A percentile compares a stretch with the other conserved stretches of the same genome.
Conservation (phyloP, 306 rosid genomes). For the Urtica urens region DNA sequence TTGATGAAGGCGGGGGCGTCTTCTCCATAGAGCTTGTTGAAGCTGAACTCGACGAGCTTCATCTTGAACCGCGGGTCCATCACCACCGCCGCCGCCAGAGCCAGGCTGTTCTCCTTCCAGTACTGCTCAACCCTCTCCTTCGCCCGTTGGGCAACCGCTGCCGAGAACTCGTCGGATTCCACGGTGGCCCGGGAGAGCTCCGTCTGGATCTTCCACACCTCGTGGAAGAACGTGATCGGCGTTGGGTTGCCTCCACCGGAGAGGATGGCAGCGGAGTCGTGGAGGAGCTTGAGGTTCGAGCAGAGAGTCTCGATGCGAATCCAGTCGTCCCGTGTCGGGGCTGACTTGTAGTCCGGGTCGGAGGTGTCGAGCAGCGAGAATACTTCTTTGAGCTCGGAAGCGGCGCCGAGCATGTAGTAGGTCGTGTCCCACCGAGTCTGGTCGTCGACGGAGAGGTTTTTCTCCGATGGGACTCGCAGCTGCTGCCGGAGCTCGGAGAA, state of each 20-base stretch:
- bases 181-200: slow-evolving; percentile 46
- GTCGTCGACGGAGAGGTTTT: slow-evolving; percentile 61
- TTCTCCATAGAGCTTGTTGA: slow-evolving; percentile 66
- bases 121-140: slow-evolving; percentile 55
- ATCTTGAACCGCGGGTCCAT: slow-evolving; percentile 97
- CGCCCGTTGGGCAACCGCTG: slow-evolving; percentile 42
- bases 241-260: slow-evolving; percentile 43
- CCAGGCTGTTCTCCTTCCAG: slow-evolving; percentile 75
- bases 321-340: slow-evolving; percentile 82
- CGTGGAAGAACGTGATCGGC: slow-evolving; percentile 64
- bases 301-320: slow-evolving; percentile 62
- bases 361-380: slow-evolving; percentile 73
- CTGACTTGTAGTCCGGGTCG: slow-evolving; percentile 73
- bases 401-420: slow-evolving; percentile 79
- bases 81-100: slow-evolving; percentile 79
- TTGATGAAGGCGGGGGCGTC: slow-evolving; percentile 54
- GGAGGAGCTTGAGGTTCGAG: slow-evolving; percentile 57
- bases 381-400: slow-evolving; percentile 72
- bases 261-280: slow-evolving; percentile 66
- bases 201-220: slow-evolving; percentile 83
- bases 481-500: slow-evolving; percentile 69
- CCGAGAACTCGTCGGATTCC: slow-evolving; percentile 52
- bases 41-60: slow-evolving; percentile 94
- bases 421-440: slow-evolving; percentile 78
- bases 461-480: slow-evolving; percentile 84